phyloP scores from a whole-genome alignment of 768 basidiomycete genomes.

The Mycena crocata region DNA sequence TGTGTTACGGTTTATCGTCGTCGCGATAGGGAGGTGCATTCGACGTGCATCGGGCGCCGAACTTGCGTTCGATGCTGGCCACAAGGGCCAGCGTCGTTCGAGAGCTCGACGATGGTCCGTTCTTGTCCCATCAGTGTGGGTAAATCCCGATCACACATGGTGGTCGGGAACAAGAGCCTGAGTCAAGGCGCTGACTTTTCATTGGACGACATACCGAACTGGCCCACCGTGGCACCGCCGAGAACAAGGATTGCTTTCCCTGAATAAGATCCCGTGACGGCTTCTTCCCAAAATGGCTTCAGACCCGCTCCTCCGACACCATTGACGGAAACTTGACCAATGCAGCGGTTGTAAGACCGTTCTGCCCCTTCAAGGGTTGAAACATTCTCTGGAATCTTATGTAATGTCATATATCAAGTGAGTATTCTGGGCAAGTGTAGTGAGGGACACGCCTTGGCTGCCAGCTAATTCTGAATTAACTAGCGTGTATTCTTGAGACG shows the following conservation, averaged over 20 bases:
- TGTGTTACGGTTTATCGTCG: no score
- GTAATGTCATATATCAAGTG: background rate
- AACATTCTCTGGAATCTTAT: background rate
- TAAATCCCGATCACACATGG: no score
- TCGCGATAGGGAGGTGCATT: no score
- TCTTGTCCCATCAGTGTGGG: no score
- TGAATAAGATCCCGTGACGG: background rate
- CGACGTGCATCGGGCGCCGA: no score
- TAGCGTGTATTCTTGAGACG: background rate
- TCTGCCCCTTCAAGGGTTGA: background rate
- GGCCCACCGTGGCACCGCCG: constrained; percentile 22
- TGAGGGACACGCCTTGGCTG: background rate
- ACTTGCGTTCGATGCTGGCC: no score
- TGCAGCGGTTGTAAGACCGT: background rate
- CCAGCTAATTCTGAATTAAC: background rate
- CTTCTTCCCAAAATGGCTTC: constrained; percentile 53
- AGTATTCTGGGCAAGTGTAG: background rate
- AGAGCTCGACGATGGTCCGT: no score
- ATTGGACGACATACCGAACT: constrained; percentile 1
- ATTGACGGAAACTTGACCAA: constrained; percentile 38
- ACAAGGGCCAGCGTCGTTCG: no score
- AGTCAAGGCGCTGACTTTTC: no score
- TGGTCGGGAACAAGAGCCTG: no score
- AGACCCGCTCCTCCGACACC: constrained; percentile 52
- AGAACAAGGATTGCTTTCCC: background rate